Evolutionary conservation across 2,329 filamentous ascomycete genomes (phyloP).

Genomic region (Beauveria bassiana): DNA sequence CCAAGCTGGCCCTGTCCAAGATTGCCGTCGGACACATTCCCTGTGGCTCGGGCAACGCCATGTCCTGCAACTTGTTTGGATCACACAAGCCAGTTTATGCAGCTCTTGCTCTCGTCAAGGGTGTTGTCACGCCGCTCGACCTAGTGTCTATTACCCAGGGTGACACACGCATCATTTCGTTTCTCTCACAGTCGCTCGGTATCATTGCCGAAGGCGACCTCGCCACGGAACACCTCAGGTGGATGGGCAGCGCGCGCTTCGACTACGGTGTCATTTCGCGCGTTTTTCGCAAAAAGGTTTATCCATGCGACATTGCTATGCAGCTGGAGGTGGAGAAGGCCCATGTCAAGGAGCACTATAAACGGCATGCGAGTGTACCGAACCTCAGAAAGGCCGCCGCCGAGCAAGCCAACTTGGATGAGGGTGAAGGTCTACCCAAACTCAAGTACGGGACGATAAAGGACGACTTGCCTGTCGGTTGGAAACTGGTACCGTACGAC

Average conservation of each 20-base stretch:
- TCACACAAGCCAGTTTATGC: conserved; percentile 68
- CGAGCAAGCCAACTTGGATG: conserved; percentile 7
- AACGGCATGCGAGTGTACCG: conserved; percentile 33
- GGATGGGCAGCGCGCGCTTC: conserved; percentile 85
- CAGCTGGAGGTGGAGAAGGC: conserved; percentile 76
- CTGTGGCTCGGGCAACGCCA: conserved; percentile 88
- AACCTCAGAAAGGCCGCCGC: conserved; percentile 15
- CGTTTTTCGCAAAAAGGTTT: conserved; percentile 66
- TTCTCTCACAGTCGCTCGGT: conserved; percentile 83
- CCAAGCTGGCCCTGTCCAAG: conserved; percentile 62
- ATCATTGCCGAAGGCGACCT: conserved; percentile 87
- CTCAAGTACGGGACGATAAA: conserved; percentile 73
- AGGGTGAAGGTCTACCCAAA: conserved; percentile 54
- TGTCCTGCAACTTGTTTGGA: conserved; percentile 84
- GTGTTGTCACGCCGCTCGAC: conserved; percentile 74
- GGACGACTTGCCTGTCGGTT: conserved; percentile 68
- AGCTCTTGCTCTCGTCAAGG: conserved; percentile 80
- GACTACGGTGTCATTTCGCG: conserved; percentile 76
- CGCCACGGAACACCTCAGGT: conserved; percentile 81
- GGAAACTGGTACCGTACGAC: conserved; percentile 66
- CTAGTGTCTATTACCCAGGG: conserved; percentile 84
- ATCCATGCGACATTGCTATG: conserved; percentile 82
- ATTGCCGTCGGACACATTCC: conserved; percentile 82
- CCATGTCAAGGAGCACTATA: conserved; percentile 67
- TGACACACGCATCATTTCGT: conserved; percentile 65